Base-by-base conservation (phyloP, 2,329 filamentous ascomycete genomes). In the Arthroderma uncinatum region DNA sequence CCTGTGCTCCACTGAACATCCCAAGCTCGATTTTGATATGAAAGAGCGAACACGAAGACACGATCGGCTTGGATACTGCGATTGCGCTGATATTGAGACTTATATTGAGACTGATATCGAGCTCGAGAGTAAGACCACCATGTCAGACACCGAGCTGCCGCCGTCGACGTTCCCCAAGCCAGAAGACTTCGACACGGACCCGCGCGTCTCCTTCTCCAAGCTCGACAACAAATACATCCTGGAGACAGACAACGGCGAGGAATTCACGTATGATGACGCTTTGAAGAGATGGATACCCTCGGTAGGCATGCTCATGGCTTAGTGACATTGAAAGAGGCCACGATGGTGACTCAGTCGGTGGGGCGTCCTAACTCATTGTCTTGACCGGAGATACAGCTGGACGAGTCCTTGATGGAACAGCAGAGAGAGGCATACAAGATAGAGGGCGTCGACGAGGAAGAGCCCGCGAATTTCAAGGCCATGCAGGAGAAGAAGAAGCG, bases 121-220 rank as follows among this genome's bases (percentile, higher is more conserved):
- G 40, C 19, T 44, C 8, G 40, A 23, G 40, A 14, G 14, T 44
- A 10, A 14, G 40, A 9, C 40, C 9, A 5, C 40, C 8, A 50
- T 50, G 44, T 50, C 44, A 2, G 44, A 50, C 44, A 50, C 23
- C 25, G 44, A 50, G 12, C 25, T 30, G 12, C 44, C 28, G 5
- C 44, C 25, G 14, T 30, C 44, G 25, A 50, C 44, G 16, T 81
- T 82, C 60, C 79, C 79, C 16, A 70, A 70, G 57, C 78, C 80
- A 12, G 78, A 81, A 57, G 80, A 86, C 52, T 94, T 95, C 68
- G 84, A 86, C 65, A 75, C 75, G 58, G 90, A 95, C 68, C 81
- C 87, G 28, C 86, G 91, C 64, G 87, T 95, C 66, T 92, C 89
- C 4, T 95, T 86, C 74, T 92, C 88, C n/a, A 87, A 82, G 68